phyloP scores from a whole-genome alignment of 2,329 filamentous ascomycete genomes.

The Alternaria postmessia region DNA sequence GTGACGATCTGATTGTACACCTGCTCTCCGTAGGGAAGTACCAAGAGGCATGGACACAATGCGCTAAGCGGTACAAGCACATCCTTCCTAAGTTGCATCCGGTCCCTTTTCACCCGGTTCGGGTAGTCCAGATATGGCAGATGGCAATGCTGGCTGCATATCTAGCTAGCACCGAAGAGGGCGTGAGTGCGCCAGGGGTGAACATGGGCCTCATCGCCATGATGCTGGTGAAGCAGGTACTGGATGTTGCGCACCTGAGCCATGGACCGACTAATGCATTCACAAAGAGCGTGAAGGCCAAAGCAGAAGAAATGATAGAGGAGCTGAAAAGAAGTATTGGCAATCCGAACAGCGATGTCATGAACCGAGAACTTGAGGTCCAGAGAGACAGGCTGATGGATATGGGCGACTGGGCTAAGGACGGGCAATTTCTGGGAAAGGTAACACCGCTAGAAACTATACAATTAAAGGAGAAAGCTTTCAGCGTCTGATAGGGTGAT shows the following conservation, averaged over 20 bases:
- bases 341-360: conserved; percentile 27
- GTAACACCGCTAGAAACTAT: background rate
- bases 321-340: conserved; percentile 32
- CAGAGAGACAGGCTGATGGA: conserved; percentile 39
- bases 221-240: conserved; percentile 54
- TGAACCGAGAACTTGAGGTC: conserved; percentile 36
- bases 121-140: conserved; percentile 59
- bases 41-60: conserved; percentile 60
- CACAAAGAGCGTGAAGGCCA: conserved; percentile 49
- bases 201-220: conserved; percentile 55
- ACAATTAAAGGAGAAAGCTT: conserved; percentile 8
- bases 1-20: conserved; percentile 62
- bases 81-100: conserved; percentile 63
- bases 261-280: conserved; percentile 56
- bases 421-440: background rate
- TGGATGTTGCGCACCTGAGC: conserved; percentile 50
- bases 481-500: conserved; percentile 2
- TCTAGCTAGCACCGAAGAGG: conserved; percentile 34
- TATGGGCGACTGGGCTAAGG: conserved; percentile 39
- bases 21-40: conserved; percentile 56
- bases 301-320: conserved; percentile 46
- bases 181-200: conserved; percentile 40
- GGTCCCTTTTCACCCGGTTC: conserved; percentile 60
- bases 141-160: conserved; percentile 50
- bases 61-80: conserved; percentile 59